These are phyloP conservation scores for Exophiala aquamarina DNA, from an alignment of 2,329 filamentous ascomycete genomes.

Conservation along the genomic window DNA sequence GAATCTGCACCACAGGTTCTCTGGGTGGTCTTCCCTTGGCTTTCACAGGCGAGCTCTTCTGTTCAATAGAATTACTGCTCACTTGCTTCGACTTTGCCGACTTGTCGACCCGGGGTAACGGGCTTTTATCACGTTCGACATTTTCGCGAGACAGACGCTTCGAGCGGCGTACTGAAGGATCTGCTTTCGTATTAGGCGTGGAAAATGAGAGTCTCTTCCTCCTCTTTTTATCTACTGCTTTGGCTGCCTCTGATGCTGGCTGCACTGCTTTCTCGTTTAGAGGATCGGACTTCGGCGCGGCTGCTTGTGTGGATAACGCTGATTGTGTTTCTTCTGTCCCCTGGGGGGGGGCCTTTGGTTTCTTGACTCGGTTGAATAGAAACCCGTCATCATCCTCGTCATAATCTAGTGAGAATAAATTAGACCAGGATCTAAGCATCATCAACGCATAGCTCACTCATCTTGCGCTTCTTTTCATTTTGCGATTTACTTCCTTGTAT, in stretches of 20 bases:
- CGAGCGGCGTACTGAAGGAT: slow-evolving; percentile 24
- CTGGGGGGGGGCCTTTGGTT: slow-evolving; percentile 51
- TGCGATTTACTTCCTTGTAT: slow-evolving; percentile 26
- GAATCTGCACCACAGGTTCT: background rate
- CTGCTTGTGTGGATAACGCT: slow-evolving; percentile 31
- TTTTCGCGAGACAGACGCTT: slow-evolving; percentile 27
- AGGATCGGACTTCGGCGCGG: slow-evolving; percentile 24
- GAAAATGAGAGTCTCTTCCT: slow-evolving; percentile 37
- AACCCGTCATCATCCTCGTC: slow-evolving; percentile 79
- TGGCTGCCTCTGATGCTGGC: slow-evolving; percentile 30
- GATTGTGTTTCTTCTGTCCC: slow-evolving; percentile 16
- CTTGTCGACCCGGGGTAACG: slow-evolving; percentile 6
- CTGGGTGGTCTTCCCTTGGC: background rate
- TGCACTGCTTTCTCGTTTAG: slow-evolving; percentile 30
- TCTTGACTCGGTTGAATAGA: slow-evolving; percentile 68
- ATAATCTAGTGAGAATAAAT: slow-evolving; percentile 44
- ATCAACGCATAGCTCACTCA: slow-evolving; percentile 36
- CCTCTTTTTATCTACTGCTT: slow-evolving; percentile 32
- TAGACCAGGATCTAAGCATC: background rate
- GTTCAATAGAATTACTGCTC: background rate
- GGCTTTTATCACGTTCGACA: slow-evolving; percentile 24
- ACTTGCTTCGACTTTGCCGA: slow-evolving; percentile 3
- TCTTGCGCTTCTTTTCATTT: slow-evolving; percentile 42
- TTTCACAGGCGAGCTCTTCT: background rate
- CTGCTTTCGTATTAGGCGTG: slow-evolving; percentile 30